phyloP scores from a whole-genome alignment of 1,139 yeast genomes.

The Debaryomyces fabryi region DNA sequence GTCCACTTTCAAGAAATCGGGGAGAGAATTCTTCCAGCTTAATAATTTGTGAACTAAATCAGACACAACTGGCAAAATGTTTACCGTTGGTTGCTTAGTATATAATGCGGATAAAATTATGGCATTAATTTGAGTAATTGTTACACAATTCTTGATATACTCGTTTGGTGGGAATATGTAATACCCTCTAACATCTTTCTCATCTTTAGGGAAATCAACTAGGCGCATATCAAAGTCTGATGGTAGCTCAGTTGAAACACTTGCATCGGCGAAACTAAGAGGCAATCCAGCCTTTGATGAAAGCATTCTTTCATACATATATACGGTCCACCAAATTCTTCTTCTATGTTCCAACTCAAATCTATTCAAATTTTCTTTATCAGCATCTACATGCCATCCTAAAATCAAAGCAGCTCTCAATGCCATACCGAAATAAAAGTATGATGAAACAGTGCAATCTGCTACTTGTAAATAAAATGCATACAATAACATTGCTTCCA shows the following conservation, averaged over 20 bases:
- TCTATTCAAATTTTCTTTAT: conserved; percentile 60
- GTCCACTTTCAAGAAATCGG: conserved; percentile 66
- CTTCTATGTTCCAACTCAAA: conserved; percentile 79
- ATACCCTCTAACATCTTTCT: conserved; percentile 48
- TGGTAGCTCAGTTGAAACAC: conserved; percentile 76
- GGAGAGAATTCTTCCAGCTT: conserved; percentile 70
- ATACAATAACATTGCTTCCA: conserved; percentile 75
- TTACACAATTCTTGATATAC: conserved; percentile 75
- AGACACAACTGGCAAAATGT: conserved; percentile 73
- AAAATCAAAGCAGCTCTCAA: conserved; percentile 70
- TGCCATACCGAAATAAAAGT: conserved; percentile 79
- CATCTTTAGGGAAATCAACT: conserved; percentile 58
- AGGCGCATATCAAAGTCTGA: conserved; percentile 64
- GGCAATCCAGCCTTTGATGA: conserved; percentile 88
- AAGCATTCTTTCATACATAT: conserved; percentile 84
- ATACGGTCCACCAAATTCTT: conserved; percentile 90
- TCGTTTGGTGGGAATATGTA: conserved; percentile 83
- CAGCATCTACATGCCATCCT: conserved; percentile 87
- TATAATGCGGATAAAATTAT: conserved; percentile 70
- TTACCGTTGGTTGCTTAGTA: conserved; percentile 74
- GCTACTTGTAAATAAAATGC: conserved; percentile 86
- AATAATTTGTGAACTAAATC: conserved; percentile 69
- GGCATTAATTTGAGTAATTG: conserved; percentile 80
- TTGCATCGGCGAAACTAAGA: conserved; percentile 73
- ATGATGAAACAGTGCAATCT: conserved; percentile 81